Percentiles rank a stretch among this genome's conserved stretches.
Evolutionary conservation across 2,329 filamentous ascomycete species (phyloP).

Genomic region (Rutstroemia sp.): DNA sequence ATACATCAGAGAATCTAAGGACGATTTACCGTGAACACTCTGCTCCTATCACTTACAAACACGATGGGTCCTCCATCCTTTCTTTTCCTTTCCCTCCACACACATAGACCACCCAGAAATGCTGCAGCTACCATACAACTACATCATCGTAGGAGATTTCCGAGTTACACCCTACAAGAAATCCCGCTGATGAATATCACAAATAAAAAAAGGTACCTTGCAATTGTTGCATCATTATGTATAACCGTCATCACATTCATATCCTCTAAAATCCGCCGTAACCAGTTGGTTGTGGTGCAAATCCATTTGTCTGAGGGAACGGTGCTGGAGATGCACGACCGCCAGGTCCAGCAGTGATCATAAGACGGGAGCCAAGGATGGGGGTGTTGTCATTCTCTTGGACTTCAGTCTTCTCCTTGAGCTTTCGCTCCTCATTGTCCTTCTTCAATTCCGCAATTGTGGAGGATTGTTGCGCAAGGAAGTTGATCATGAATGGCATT

Average conservation of each 20-base stretch:
- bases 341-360: constrained; percentile 86
- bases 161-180: constrained; percentile 16
- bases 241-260: constrained; percentile 16
- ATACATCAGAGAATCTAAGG: constrained; percentile 23
- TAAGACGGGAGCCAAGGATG: constrained; percentile 83
- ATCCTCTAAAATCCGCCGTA: constrained; percentile 47
- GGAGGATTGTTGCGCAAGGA: constrained; percentile 82
- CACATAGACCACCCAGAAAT: constrained; percentile 16
- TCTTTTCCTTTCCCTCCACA: neutral
- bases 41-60: constrained; percentile 26
- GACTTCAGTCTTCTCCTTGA: constrained; percentile 60
- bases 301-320: constrained; percentile 77
- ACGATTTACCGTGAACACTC: constrained; percentile 18
- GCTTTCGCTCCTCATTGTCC: constrained; percentile 93
- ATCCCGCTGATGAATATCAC: constrained; percentile 20
- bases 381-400: constrained; percentile 91
- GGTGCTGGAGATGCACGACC: constrained; percentile 48
- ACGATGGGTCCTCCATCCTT: constrained; percentile 5
- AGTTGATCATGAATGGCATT: constrained; percentile 99
- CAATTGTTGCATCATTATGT: constrained; percentile 28
- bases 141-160: constrained; percentile 22
- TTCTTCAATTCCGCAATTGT: constrained; percentile 80
- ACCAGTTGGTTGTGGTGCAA: constrained; percentile 81
- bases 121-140: constrained; percentile 24
- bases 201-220: constrained; percentile 20